phyloP scores from a whole-genome alignment of 164 flowering plant genomes.

The Litsea cubeba region DNA sequence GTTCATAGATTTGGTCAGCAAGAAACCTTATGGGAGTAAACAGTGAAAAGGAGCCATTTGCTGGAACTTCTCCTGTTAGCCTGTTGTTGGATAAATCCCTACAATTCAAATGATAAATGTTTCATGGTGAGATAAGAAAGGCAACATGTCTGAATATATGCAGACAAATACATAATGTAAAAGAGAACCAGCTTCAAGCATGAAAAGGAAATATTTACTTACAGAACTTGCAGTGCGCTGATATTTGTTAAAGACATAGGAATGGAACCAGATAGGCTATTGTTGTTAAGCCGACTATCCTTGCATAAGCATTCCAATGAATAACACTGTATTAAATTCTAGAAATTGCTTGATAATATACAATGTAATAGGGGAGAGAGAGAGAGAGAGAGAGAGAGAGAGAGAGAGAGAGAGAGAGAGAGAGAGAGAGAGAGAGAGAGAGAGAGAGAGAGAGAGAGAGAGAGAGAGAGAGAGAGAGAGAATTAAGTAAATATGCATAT shows the following conservation, averaged over 20 bases:
- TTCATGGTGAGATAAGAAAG: background rate
- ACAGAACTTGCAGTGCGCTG: conserved; percentile 57
- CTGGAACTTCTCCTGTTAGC: conserved; percentile 52
- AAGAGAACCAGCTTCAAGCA: background rate
- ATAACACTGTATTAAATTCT: conserved; percentile 12
- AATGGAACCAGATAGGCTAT: conserved; percentile 50
- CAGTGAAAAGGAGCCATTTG: conserved; percentile 57
- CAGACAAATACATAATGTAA: background rate
- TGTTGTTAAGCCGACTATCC: conserved; percentile 75
- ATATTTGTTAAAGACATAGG: conserved; percentile 52
- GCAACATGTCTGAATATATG: too few species aligned
- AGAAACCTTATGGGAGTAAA: conserved; percentile 65
- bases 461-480: background rate
- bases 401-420: background rate
- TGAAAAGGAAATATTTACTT: conserved; percentile 21
- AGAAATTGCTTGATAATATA: background rate
- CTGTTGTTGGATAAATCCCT: conserved; percentile 64
- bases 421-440: background rate
- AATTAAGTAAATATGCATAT: too few species aligned
- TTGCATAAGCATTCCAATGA: conserved; percentile 26
- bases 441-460: background rate
- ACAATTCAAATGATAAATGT: conserved; percentile 3
- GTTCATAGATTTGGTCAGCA: background rate
- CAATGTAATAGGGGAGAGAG: background rate
- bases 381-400: background rate